These are phyloP conservation scores for Syzygium aromaticum DNA, from an alignment of 345 rosid species.

Conservation along the genomic window DNA sequence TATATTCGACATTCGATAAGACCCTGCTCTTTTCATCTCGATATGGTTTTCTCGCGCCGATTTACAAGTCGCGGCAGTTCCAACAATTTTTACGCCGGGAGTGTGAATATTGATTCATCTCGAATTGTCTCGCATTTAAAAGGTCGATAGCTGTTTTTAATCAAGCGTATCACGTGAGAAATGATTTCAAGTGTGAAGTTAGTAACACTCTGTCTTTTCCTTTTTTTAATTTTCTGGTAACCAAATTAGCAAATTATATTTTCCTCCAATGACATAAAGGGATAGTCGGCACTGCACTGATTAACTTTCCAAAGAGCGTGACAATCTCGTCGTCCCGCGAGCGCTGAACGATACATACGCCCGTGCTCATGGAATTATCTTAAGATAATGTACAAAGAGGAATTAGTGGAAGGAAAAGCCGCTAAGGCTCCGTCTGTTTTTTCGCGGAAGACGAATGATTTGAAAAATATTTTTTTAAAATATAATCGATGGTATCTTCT, in stretches of 20 bases:
- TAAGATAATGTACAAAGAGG: background rate
- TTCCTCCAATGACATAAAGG: background rate
- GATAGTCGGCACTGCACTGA: accelerated
- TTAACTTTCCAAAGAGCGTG: background rate
- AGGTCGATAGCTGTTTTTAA: too few relatives aligned
- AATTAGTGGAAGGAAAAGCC: background rate
- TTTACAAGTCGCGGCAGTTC: too few relatives aligned
- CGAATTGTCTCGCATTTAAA: background rate
- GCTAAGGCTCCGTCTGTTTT: background rate
- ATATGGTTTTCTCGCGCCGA: too few relatives aligned
- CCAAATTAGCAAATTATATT: background rate
- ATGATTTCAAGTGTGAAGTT: background rate
- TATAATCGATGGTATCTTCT: too few relatives aligned
- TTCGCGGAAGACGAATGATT: too few relatives aligned
- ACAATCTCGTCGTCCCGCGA: accelerated
- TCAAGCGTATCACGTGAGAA: too few relatives aligned
- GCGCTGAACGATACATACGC: accelerated
- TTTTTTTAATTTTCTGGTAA: background rate
- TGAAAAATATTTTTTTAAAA: too few relatives aligned
- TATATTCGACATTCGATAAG: background rate
- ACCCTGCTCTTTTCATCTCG: too few relatives aligned
- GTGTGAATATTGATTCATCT: background rate
- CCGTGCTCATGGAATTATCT: background rate
- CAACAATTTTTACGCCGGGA: background rate
- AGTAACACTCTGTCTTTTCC: background rate